Evolutionary conservation across 1,139 yeast species (phyloP), one percentile per base, ranked within the genome.

Genomic region (Saccharomyces hybrid): DNA sequence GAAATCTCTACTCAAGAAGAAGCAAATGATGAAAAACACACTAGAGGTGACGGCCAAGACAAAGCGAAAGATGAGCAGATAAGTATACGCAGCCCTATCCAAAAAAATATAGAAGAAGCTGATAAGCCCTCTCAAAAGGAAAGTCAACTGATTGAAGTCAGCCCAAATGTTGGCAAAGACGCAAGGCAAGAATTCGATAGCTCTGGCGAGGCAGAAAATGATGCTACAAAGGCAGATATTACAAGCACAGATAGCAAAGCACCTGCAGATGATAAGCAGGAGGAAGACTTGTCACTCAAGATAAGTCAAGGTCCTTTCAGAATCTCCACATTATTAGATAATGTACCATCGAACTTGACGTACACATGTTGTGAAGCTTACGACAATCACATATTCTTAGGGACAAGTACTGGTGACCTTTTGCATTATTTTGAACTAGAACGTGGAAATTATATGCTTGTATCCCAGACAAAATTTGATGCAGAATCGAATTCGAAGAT

Each of bases 371-470:
- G 85, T 26, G 83, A 83, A 53, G 75, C 86, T 6, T 80, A 78
- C 73, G 79, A 79, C 16, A 68, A 83, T 53, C 87, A 88, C 63
- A 65, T 91, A 9, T 89, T 88, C 64, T 69, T 90, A 16, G 97
- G 97, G 1, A 88, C 97, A 0, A 73, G 78, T 3, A 63, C 66
- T 2, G 97, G 97, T 1, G 86, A 83, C 57, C 72, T 91, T 14
- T 74, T 88, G 28, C 96, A 88, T 64, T 85, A 82, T 68, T 86
- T 84, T 63, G 77, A 79, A 60, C 75, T 88, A 55, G 86, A 83
- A 52, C 82, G 78, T 59, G 78, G 79, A 11, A 82, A 79, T 13
- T 84, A 79, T 61, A 77, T 83, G 50, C 74, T 82, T n/a, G 78
- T 84, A 2, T 78, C 86, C 2, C 77, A 80, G 61, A 75, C 77